These are phyloP conservation scores for Saccharomyces hybrid DNA, from an alignment of 1,139 yeast species.

Conservation along the genomic window DNA sequence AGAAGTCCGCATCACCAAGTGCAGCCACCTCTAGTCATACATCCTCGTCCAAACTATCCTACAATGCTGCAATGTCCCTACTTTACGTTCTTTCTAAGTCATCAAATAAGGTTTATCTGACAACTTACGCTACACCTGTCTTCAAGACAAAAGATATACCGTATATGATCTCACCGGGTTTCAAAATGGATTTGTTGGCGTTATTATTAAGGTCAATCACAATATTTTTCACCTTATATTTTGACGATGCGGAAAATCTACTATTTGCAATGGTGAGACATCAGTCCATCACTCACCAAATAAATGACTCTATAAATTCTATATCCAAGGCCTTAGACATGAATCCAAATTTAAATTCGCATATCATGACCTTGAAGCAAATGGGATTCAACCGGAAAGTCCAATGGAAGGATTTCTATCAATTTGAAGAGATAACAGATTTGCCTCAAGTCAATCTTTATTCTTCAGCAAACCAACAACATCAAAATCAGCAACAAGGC, in stretches of 20 bases:
- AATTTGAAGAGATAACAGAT: neutral
- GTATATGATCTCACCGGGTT: conserved; percentile 24
- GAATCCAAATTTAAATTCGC: neutral
- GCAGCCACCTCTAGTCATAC: neutral
- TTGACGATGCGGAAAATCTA: conserved; percentile 45
- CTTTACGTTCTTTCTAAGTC: conserved; percentile 43
- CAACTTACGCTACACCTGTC: conserved; percentile 15
- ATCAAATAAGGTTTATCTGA: conserved; percentile 21
- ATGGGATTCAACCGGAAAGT: conserved; percentile 1
- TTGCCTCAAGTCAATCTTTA: neutral
- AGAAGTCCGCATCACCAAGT: conserved; percentile 4
- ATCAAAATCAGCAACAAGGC: neutral
- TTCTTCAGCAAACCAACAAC: neutral
- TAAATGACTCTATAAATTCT: conserved; percentile 24
- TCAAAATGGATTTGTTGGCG: conserved; percentile 53
- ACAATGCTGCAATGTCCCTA: conserved; percentile 50
- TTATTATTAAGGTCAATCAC: conserved; percentile 47
- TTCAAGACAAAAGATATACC: conserved; percentile 4
- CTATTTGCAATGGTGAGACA: conserved; percentile 47
- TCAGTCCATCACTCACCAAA: conserved; percentile 27
- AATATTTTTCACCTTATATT: conserved; percentile 36
- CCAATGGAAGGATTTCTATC: conserved; percentile 1
- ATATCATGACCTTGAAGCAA: neutral
- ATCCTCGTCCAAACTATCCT: conserved; percentile 41
- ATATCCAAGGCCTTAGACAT: conserved; percentile 17